Conservation (phyloP, 257 asterid species). For the Solanum chilense region DNA sequence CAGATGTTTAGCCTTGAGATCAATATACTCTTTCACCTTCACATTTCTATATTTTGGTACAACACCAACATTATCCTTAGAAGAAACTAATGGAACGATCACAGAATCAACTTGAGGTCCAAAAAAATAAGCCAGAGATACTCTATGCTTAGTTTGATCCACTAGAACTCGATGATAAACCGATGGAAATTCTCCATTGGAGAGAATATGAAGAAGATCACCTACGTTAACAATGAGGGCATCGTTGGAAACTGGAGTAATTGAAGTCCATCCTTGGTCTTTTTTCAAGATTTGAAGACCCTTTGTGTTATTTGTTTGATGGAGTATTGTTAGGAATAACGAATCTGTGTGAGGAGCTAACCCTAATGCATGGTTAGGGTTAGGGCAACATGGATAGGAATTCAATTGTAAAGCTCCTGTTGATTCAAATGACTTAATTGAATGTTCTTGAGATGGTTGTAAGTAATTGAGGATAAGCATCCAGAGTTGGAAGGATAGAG, state of each 20-base stretch:
- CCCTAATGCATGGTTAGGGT: too few relatives aligned
- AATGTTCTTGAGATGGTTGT: constrained; percentile 18
- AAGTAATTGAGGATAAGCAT: constrained; percentile 35
- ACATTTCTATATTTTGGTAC: constrained; percentile 30
- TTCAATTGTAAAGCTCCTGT: constrained; percentile 46
- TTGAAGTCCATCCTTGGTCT: too few relatives aligned
- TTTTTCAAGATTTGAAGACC: constrained; percentile 31
- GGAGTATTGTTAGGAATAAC: too few relatives aligned
- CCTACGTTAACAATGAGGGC: too few relatives aligned
- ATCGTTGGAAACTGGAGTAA: too few relatives aligned
- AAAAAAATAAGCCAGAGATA: constrained; percentile 17
- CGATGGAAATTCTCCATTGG: constrained; percentile 18
- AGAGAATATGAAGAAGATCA: too few relatives aligned
- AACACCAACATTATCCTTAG: not conserved
- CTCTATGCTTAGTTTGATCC: too few relatives aligned
- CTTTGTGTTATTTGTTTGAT: constrained; percentile 7
- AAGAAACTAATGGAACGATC: constrained; percentile 27
- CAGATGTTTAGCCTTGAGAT: constrained; percentile 45
- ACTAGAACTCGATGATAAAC: not conserved
- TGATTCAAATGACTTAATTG: constrained; percentile 17
- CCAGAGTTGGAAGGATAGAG: constrained; percentile 35
- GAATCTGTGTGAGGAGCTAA: too few relatives aligned
- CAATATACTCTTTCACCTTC: constrained; percentile 43
- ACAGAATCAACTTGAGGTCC: constrained; percentile 34
- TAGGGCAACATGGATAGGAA: too few relatives aligned